Evolutionary conservation across 1,284 basidiomycete genomes (phyloP), one percentile per base, ranked within the genome.

Genomic region (Salmacisia buchloeana): DNA sequence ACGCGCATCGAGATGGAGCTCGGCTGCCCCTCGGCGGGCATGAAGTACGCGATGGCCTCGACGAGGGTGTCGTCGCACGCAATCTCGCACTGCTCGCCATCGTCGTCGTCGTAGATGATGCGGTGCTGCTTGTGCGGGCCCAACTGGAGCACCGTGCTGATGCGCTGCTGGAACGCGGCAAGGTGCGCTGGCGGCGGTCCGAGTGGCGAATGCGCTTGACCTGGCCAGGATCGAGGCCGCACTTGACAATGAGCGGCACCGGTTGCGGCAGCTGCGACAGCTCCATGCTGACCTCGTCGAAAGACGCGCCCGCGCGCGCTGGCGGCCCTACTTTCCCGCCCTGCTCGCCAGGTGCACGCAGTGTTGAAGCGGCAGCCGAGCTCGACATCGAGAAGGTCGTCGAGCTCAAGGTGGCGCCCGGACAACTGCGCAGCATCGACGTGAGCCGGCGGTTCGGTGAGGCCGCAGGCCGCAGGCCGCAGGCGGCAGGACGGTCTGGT

Each of bases 51-150:
- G 39, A 59, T 41, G 15, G 58, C 58, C 25, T 59, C 58, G 3
- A 23, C 38, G 1, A 59, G 31, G 38, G 34, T 39, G 25, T 41
- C 58, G 21, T 59, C 58, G 58, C 38, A 59, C 10, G 35, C 41
- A 29, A 59, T 45, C 39, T 59, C 58, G 58, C 58, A 59, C 58
- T 43, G 35, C 29, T 59, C 58, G 15, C 58, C 58, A 21, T 59
- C 58, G 31, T 59, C 58, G 41, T 59, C 58, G 21, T 35, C 38
- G 29, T 59, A 59, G 58, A 54, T 54, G 49, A 54, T 54, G 6
- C 49, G 23, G 29, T 54, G 49, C 49, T 54, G 49, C 49, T 54
- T 54, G 27, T 54, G 49, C 15, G 49, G 29, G 27, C 49, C 34
- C 12, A 54, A 31, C 29, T 54, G 49, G 29, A 54, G 49, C 2